phyloP scores from a whole-genome alignment of 2,329 filamentous ascomycete genomes.

The Phialemoniopsis sp. region DNA sequence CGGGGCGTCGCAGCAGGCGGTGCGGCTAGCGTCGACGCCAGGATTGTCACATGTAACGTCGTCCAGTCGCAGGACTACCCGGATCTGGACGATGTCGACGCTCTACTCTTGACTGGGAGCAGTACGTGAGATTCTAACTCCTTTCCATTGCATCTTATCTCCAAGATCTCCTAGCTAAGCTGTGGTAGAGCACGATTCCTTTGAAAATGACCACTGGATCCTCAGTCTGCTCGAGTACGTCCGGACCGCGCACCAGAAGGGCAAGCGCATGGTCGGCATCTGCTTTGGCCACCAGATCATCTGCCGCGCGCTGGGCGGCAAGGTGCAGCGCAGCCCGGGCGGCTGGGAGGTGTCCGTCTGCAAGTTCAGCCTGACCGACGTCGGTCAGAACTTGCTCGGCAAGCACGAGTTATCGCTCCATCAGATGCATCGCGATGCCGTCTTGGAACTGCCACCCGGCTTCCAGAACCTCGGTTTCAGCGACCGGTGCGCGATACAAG shows the following conservation, averaged over 20 bases:
- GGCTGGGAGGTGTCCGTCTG: conserved; percentile 26
- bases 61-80: conserved; percentile 69
- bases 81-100: conserved; percentile 69
- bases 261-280: conserved; percentile 26
- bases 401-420: conserved; percentile 19
- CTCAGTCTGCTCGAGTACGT: conserved; percentile 67
- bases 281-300: conserved; percentile 39
- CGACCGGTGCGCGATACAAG: conserved; percentile 29
- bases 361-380: conserved; percentile 13
- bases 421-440: conserved; percentile 29
- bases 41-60: conserved; percentile 66
- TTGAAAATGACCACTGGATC: conserved; percentile 74
- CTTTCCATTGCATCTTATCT: too few species aligned
- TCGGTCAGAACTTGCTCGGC: conserved; percentile 11
- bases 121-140: too few species aligned
- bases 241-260: conserved; percentile 17
- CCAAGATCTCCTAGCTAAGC: too few species aligned
- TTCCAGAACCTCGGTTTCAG: conserved; percentile 16
- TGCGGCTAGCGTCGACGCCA: conserved; percentile 37
- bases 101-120: conserved; percentile 63
- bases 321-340: conserved; percentile 17
- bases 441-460: conserved; percentile 9
- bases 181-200: conserved; percentile 56
- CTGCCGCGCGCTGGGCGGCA: conserved; percentile 26
- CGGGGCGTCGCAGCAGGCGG: conserved; percentile 42